These are phyloP conservation scores for Xylaria scruposa DNA, from an alignment of 495 filamentous ascomycete genomes.

Conservation along the genomic window DNA sequence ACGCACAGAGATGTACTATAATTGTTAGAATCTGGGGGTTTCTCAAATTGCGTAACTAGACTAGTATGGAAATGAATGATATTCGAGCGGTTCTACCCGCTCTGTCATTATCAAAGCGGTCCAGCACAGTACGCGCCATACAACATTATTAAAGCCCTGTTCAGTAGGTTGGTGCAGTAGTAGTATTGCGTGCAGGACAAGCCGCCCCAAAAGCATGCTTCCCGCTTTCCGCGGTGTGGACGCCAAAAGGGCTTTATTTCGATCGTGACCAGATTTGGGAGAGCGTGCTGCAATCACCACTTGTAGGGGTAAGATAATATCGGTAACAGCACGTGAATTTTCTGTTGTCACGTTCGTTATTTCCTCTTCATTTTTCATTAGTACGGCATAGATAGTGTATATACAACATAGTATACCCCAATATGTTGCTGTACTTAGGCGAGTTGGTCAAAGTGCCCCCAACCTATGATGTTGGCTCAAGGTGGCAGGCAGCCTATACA, in stretches of 20 bases:
- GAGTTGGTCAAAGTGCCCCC: constrained; percentile 7
- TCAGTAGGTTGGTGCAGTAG: constrained; percentile 7
- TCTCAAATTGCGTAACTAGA: neutral
- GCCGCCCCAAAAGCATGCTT: constrained; percentile 17
- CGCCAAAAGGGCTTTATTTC: constrained; percentile 17
- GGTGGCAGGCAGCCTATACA: constrained; percentile 17
- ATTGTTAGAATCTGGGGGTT: constrained; percentile 14
- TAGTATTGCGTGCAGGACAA: constrained; percentile 28
- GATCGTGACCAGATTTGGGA: constrained; percentile 26
- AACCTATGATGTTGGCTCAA: constrained; percentile 8
- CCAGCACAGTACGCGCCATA: constrained; percentile 20
- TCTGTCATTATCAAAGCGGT: constrained; percentile 9
- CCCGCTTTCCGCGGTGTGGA: constrained; percentile 31
- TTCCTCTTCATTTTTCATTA: neutral
- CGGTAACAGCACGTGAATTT: neutral
- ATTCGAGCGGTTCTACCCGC: constrained; percentile 23
- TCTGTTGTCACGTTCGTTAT: neutral
- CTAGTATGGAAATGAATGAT: constrained; percentile 3
- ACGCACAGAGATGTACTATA: constrained; percentile 7
- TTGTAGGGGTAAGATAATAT: neutral
- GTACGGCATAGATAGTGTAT: neutral
- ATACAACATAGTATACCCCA: neutral
- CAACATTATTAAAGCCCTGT: neutral
- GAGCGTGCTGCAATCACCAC: neutral
- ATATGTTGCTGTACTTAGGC: neutral